Base-by-base conservation (phyloP, 1,284 basidiomycete species). In the Singerocomus rubriflavus region DNA sequence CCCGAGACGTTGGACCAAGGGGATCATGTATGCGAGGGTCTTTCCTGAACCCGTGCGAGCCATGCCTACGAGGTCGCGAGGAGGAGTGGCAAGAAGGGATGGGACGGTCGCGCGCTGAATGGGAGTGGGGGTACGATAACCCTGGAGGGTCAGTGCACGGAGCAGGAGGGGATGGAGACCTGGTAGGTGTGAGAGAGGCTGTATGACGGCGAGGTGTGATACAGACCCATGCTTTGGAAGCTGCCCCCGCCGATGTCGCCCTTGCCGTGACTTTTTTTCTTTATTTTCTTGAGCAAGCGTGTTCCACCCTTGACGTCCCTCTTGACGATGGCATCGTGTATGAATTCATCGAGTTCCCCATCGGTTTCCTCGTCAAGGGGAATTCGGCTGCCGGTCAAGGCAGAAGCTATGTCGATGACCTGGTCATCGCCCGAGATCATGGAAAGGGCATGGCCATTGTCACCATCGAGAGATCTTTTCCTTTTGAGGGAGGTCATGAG, bases 11-110 rank as follows among this genome's bases (percentile, higher is more conserved):
- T 97, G 91, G 0, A 98, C 77, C 12, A 99, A 79, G 40, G 97
- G 97, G 17, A 99, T 78, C 75, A 99, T 83, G 70, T 97, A 99
- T 33, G 96, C 96, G 27, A 99, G 80, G 12, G 96, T 98, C 73
- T 99, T 99, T 55, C 97, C 97, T 1, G 95, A 98, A 50, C 97
- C 97, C 1, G 97, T 99, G 16, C 97, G 80, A 21, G 97, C 96
- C 97, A 99, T 99, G 47, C 93, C 97, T 16, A 99, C 91, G 9
- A 99, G 85, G 72, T 99, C 97, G 45, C 92, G 78, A 3, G 95
- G 92, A 36, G 97, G 95, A 44, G 80, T 82, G 5, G 87, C 71
- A 31, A 99, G 80, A 38, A 98, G 81, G 29, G 86, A 76, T 0
- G 97, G 97, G 46, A 99, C 91, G 4, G 94, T 79, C 14, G 91